Evolutionary conservation across 805 yeast genomes (phyloP).

Genomic region (Metschnikowia reukaufii): DNA sequence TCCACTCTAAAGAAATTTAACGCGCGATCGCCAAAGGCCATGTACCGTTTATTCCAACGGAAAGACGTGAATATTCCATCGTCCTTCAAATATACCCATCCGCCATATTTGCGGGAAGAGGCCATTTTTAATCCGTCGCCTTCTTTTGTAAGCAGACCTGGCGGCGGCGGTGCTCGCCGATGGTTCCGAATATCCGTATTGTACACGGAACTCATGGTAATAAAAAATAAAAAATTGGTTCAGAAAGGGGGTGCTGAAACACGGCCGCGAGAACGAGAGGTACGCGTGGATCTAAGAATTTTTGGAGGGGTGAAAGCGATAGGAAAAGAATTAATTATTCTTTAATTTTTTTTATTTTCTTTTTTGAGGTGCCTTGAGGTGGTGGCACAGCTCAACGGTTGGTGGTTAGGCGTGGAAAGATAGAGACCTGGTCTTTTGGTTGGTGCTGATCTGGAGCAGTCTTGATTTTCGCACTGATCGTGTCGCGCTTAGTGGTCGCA

Average conservation of each 20-base stretch:
- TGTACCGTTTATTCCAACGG: slow-evolving; percentile 87
- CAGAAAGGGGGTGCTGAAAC: not conserved
- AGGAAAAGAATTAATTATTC: too few species aligned
- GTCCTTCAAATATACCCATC: slow-evolving; percentile 92
- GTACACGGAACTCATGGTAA: slow-evolving; percentile 27
- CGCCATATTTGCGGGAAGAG: slow-evolving; percentile 42
- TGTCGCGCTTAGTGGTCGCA: too few species aligned
- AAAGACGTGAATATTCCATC: slow-evolving; percentile 82
- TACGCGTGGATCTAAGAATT: not conserved
- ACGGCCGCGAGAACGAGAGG: not conserved
- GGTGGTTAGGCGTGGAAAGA: too few species aligned
- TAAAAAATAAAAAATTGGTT: not conserved
- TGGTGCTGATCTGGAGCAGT: too few species aligned
- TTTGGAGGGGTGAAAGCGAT: too few species aligned
- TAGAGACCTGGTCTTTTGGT: too few species aligned
- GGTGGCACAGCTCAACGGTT: too few species aligned
- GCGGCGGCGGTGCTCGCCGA: slow-evolving; percentile 48
- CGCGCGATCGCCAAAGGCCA: slow-evolving; percentile 73
- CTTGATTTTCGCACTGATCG: too few species aligned
- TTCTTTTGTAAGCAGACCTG: slow-evolving; percentile 16
- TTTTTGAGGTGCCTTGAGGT: too few species aligned
- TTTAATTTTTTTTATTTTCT: too few species aligned
- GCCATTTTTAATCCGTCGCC: slow-evolving; percentile 11
- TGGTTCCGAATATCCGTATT: slow-evolving; percentile 42
- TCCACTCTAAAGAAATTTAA: slow-evolving; percentile 76